These are phyloP conservation scores for Plantago elongata DNA, from an alignment of 257 asterid species.

Conservation along the genomic window DNA sequence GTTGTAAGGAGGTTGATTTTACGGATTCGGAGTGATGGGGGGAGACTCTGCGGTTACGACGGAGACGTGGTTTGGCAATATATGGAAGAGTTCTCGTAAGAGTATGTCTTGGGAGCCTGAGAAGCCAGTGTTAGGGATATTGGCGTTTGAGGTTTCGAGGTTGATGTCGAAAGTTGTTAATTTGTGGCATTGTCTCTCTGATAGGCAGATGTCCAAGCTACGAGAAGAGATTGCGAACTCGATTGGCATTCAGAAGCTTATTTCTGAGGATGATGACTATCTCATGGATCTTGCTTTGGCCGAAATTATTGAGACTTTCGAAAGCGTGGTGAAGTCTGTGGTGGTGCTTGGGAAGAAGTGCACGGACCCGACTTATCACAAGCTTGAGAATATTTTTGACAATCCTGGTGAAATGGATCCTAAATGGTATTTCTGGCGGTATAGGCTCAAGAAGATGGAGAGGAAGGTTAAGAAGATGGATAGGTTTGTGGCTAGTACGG, in stretches of 20 bases:
- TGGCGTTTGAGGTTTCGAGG: conserved; percentile 67
- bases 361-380: conserved; percentile 45
- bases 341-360: conserved; percentile 69
- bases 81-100: conserved; percentile 67
- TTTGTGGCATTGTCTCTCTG: conserved; percentile 64
- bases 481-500: conserved; percentile 61
- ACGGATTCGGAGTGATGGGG: conserved; percentile 39
- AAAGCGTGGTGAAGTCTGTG: conserved; percentile 45
- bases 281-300: conserved; percentile 67
- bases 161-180: conserved; percentile 72
- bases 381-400: conserved; percentile 48
- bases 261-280: conserved; percentile 52
- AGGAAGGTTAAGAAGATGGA: conserved; percentile 86
- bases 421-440: conserved; percentile 50
- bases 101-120: conserved; percentile 46
- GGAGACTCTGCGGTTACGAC: conserved; percentile 35
- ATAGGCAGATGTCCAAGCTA: conserved; percentile 46
- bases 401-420: conserved; percentile 46
- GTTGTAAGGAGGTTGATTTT: conserved; percentile 8
- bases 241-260: conserved; percentile 59
- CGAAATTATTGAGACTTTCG: conserved; percentile 58
- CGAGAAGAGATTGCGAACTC: conserved; percentile 61
- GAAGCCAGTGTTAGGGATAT: conserved; percentile 48
- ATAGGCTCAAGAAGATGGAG: conserved; percentile 73
- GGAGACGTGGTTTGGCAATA: conserved; percentile 55